Base-by-base conservation (phyloP, 139 green algal genomes). In the Mychonastes homosphaera region DNA sequence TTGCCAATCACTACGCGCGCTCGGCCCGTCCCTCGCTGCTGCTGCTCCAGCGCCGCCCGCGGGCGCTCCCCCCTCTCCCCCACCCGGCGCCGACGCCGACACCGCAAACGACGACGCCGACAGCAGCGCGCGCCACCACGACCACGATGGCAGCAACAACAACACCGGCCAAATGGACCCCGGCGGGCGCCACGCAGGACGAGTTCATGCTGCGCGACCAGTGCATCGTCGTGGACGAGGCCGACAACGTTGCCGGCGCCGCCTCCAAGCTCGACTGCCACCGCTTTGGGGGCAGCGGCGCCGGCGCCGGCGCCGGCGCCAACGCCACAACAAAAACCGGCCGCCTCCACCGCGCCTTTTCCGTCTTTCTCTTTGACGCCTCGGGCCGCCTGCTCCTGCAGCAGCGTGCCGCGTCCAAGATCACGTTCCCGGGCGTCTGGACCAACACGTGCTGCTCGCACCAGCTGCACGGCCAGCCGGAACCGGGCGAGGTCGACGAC, bases 401-500 rank as follows among this genome's bases (percentile, higher is more conserved):
- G 76, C 81, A 94, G 76, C 72, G 86, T 0, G 86, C 86, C 0
- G 60, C 54, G 5, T 46, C 23, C 60, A 98, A 98, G 64, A 91
- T 98, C 43, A 98, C 92, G 0, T 98, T 98, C 58, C 92, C 92
- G 8, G 47, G 47, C 27, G 83, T 94, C 40, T 97, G 90, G 91
- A 98, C 91, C 40, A 98, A 98, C 77, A 96, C 92, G 0, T 98
- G 92, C 77, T 98, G 92, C 81, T 86, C 67, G 53, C 92, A 98
- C 71, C 92, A 77, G 18, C 71, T 98, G 53, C 70, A 87, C 54
- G 87, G 85, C 3, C 78, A 94, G 29, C 19, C 48, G 0, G n/a
- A n/a, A n/a, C 87, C 86, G 5, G 51, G 77, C 33, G 83, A 90
- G 61, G 75, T 92, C n/a, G n/a, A n/a, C 6, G 83, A 91, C 54